Base-by-base conservation (phyloP, 352 stramenopile genomes). In the Phytophthora foliorum region DNA sequence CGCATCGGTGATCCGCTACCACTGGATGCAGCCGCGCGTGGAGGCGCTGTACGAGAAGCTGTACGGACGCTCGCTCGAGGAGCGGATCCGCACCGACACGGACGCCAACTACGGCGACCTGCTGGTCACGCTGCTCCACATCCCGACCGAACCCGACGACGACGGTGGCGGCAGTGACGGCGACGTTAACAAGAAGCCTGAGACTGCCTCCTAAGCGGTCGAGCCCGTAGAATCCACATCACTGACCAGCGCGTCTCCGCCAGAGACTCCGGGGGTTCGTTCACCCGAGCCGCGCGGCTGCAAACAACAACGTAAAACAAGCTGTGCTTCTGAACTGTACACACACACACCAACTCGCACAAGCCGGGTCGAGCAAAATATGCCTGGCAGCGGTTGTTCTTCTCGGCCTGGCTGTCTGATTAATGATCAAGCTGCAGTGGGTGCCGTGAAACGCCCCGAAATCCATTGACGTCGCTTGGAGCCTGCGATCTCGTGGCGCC, bases 51-150 rank as follows among this genome's bases (percentile, higher is more conserved):
- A 89, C 74, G 66, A 86, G 39, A 77, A 77, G 36, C 54, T 75
- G 36, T 78, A 89, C 51, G 72, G 61, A 31, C 71, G 69, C 5
- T 74, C 73, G 39, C 78, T 91, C 32, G 74, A 77, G 56, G 74
- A 89, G 53, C 76, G 80, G 38, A 86, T 91, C 55, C 57, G 81
- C 32, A 81, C 74, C 17, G 80, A 89, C 51, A 84, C 76, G 52
- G 83, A 81, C 55, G 78, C 77, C 56, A 83, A 89, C 65, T 91
- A 84, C 52, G 70, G 73, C 17, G 70, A 77, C 27, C 63, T 91
- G 34, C 66, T 91, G 27, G 66, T 89, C 51, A 70, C 71, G 45
- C 67, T 91, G 51, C 70, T 86, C 21, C 71, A 89, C 57, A 75
- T 72, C 29, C 78, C 75, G 13, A 60, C 68, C 32, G 59, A 57